Conservation (phyloP, 1,139 yeast species). For the Kurtzmaniella natalensis region DNA sequence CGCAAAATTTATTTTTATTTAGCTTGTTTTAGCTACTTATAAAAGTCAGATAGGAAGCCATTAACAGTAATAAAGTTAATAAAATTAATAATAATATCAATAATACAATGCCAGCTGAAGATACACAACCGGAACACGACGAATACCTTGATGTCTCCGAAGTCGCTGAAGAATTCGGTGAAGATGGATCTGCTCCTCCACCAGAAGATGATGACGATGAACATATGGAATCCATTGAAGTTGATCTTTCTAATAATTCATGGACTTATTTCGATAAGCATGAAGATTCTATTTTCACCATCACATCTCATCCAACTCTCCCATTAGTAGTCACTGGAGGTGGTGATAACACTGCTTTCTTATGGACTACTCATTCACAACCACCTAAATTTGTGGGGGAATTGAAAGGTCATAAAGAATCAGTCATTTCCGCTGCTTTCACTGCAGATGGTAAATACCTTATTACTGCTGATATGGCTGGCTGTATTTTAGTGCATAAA, state of each 20-base stretch:
- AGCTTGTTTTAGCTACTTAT: too few species aligned
- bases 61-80: too few species aligned
- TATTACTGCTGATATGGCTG: conserved; percentile 93
- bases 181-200: conserved; percentile 34
- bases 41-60: too few species aligned
- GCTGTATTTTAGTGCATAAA: conserved; percentile 72
- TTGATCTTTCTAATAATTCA: conserved; percentile 84
- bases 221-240: conserved; percentile 32
- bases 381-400: conserved; percentile 79
- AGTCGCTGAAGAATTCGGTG: conserved; percentile 54
- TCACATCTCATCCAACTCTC: conserved; percentile 74
- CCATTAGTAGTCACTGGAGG: conserved; percentile 81
- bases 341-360: conserved; percentile 83
- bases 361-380: conserved; percentile 87
- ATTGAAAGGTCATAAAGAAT: conserved; percentile 76
- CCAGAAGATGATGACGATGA: conserved; percentile 29
- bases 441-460: conserved; percentile 76
- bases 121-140: conserved; percentile 39
- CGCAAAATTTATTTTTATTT: too few species aligned
- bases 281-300: conserved; percentile 74
- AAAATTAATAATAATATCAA: too few species aligned
- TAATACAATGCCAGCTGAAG: too few species aligned
- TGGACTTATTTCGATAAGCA: conserved; percentile 86
- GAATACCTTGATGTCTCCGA: conserved; percentile 55
- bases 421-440: conserved; percentile 81